Evolutionary conservation across 768 basidiomycete species (phyloP), one percentile per base, ranked within the genome.

Genomic region (Chlorophyllum brunneum): DNA sequence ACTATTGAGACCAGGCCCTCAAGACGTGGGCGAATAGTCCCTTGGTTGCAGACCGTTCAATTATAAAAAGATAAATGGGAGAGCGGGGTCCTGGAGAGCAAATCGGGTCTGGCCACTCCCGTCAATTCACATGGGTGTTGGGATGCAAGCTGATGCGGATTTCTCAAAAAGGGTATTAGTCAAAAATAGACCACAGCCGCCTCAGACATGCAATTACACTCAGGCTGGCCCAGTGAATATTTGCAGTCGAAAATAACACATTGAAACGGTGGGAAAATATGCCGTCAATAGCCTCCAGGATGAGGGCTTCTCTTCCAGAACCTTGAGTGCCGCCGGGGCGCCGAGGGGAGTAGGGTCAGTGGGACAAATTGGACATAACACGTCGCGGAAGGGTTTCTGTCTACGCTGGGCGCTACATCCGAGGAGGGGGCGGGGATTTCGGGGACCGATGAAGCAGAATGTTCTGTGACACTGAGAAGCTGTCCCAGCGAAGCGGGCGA

Each of bases 251-350:
- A 30, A 40, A 39, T 38, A 27, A 16, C n/a, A 5, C 26, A 39
- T 38, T 26, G 48, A 49, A 39, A 49, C 48, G 37, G 41, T 26
- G 38, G 38, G 48, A 49, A 49, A 47, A 23, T 20, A 30, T 11
- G 16, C 20, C 27, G 16, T n/a, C 2, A 15, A n/a, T 26, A 43
- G 42, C 11, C 27, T 30, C 3, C 3, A n/a, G 26, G 1, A 9
- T 26, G 4, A 27, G 42, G 15, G n/a, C 27, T 15, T n/a, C 30
- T 16, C 26, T 27, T 6, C 15, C 5, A 37, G 4, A n/a, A 13
- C 13, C 5, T 5, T 11, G 27, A 7, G n/a, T 43, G 26, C 42
- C 42, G 24, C 23, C 42, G 42, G 36, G 5, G 42, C 20, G n/a
- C 24, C 23, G 23, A 23, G 41, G 13, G 24, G 41, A 23, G 23